Conservation (phyloP, 2,329 filamentous ascomycete species). For the Conoideocrella luteorostrata region DNA sequence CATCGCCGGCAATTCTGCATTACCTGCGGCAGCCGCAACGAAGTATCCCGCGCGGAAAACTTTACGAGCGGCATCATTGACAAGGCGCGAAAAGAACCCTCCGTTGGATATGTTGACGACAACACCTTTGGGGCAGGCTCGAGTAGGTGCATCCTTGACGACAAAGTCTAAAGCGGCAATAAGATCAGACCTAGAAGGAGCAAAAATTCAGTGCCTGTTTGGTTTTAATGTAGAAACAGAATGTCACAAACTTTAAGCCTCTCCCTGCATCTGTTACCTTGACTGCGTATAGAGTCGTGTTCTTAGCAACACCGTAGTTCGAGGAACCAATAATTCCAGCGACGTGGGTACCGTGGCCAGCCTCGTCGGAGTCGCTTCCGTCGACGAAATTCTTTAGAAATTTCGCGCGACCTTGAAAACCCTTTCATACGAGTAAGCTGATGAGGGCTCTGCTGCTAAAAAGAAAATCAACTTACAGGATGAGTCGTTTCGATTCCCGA, state of each 20-base stretch:
- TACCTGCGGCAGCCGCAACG: constrained; percentile 15
- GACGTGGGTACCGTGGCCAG: constrained; percentile 17
- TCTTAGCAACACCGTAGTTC: constrained; percentile 27
- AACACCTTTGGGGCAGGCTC: constrained; percentile 20
- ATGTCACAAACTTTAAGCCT: too few species aligned
- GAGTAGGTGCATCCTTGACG: constrained; percentile 20
- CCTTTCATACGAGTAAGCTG: constrained; percentile 8
- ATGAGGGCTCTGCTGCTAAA: too few species aligned
- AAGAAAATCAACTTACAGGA: constrained; percentile 23
- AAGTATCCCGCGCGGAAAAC: constrained; percentile 13
- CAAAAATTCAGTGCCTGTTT: constrained; percentile 29
- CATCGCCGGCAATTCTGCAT: constrained; percentile 8
- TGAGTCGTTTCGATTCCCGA: constrained; percentile 18
- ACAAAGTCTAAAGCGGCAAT: constrained; percentile 25
- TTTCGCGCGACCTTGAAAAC: constrained; percentile 17
- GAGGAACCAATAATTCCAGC: constrained; percentile 16
- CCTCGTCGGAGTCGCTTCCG: constrained; percentile 10
- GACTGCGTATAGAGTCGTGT: too few species aligned
- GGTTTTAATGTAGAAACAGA: too few species aligned
- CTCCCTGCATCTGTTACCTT: too few species aligned
- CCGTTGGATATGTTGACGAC: constrained; percentile 38
- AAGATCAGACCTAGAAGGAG: constrained; percentile 29
- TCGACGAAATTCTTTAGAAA: constrained; percentile 11
- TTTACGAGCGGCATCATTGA: constrained; percentile 29
- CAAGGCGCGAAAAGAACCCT: constrained; percentile 8